Percentiles rank a stretch among this genome's conserved stretches.
phyloP scores from a whole-genome alignment of 441 rosid species.

The Pelargonium citronellum region DNA sequence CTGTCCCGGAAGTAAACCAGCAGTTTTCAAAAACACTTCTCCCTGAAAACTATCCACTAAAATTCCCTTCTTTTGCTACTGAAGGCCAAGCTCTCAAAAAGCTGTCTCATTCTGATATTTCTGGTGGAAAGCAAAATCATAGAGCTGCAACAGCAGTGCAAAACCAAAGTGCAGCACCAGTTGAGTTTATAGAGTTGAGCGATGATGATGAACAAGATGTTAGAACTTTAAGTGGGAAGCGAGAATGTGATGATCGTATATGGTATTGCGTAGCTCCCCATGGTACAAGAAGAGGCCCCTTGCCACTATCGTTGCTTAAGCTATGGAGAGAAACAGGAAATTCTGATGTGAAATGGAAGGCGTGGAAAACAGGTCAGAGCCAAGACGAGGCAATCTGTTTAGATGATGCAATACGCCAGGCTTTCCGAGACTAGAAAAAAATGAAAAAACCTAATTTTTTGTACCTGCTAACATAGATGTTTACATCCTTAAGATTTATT shows the following conservation, averaged over 20 bases:
- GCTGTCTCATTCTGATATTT: neutral
- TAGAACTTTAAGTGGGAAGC: neutral
- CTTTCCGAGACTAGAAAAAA: neutral
- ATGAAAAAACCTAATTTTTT: neutral
- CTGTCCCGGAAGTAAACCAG: conserved; percentile 11
- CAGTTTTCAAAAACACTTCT: conserved; percentile 8
- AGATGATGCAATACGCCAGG: conserved; percentile 8
- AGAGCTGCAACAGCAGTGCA: conserved; percentile 8
- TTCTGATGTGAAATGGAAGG: conserved; percentile 13
- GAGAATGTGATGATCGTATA: neutral
- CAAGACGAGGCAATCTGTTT: conserved; percentile 25
- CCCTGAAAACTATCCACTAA: neutral
- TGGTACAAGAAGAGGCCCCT: conserved; percentile 26
- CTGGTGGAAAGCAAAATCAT: conserved; percentile 10
- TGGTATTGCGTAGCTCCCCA: conserved; percentile 20
- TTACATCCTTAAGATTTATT: no score
- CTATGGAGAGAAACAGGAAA: conserved; percentile 19
- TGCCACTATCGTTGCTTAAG: conserved; percentile 26
- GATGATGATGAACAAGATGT: conserved; percentile 24
- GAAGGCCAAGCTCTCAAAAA: conserved; percentile 16
- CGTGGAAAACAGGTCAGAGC: conserved; percentile 25
- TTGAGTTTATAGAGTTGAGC: conserved; percentile 21
- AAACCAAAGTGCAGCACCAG: neutral
- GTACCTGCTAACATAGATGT: neutral
- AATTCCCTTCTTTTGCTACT: neutral